Conservation (phyloP, 2,329 filamentous ascomycete genomes). For the Trichoderma afroharzianum region DNA sequence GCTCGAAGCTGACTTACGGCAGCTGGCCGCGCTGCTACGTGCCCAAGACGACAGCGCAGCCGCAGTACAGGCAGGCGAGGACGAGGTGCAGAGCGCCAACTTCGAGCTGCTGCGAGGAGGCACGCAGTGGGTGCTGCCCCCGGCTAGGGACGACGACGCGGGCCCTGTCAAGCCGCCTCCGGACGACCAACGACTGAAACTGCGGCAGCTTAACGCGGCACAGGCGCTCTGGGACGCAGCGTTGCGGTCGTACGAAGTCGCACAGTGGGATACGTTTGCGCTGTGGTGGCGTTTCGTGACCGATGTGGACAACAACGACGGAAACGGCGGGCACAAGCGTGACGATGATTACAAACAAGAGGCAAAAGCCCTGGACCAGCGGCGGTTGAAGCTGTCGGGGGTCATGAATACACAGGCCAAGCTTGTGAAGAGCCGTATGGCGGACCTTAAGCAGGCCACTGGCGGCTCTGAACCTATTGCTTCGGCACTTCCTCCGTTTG, state of each 20-base stretch:
- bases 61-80: neutral
- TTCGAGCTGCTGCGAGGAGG: constrained; percentile 23
- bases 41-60: neutral
- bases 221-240: neutral
- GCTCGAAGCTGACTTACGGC: constrained; percentile 13
- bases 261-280: constrained; percentile 39
- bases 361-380: neutral
- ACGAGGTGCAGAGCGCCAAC: neutral
- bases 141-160: constrained; percentile 15
- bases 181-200: neutral
- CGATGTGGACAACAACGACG: constrained; percentile 12
- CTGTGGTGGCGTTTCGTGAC: constrained; percentile 38
- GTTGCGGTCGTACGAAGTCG: constrained; percentile 2
- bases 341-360: neutral
- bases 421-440: neutral
- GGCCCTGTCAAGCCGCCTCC: neutral
- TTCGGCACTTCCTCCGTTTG: constrained; percentile 29
- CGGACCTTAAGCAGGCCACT: neutral
- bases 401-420: neutral
- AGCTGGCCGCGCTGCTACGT: neutral
- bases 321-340: no score
- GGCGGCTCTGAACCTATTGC: neutral
- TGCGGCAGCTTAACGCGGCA: neutral
- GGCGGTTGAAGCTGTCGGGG: neutral
- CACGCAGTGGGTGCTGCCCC: constrained; percentile 13